Base-by-base conservation (phyloP, 2,329 filamentous ascomycete genomes). In the Talaromyces sp. region DNA sequence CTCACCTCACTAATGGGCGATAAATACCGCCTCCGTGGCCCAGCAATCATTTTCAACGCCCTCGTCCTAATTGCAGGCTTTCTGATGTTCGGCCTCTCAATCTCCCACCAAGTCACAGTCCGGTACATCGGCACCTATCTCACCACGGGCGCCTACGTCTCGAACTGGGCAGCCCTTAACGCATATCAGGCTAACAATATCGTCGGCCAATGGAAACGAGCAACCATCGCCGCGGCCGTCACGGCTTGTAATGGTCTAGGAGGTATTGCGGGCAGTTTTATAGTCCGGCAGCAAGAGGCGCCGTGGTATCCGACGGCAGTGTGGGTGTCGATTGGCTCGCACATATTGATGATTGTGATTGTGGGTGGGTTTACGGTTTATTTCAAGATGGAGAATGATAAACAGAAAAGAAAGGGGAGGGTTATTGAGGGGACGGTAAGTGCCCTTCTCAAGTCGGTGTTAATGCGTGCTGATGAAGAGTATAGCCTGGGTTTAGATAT, bases 151-250 rank as follows among this genome's bases (percentile, higher is more conserved):
- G 87, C 88, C 0, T 90, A 90, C 68, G 83, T 90, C 3, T 86
- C 84, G 3, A 90, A 90, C 68, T 90, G 88, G 87, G 87, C 88
- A 0, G 88, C 87, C 0, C 77, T 90, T 67, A 87, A 85, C 61
- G 83, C 86, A 0, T 89, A 87, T 68, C 84, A 87, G 71, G 83
- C 85, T 17, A 89, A 88, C 72, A 90, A 88, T 68, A 81, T 89
- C 49, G 80, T 83, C 0, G 85, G 86, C 0, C 87, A 89, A 70
- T 89, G 87, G 87, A 89, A 89, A 74, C 80, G 87, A 35, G 86
- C 83, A 2, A 87, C 87, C 56, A 85, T 85, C 0, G 85, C 87
- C 0, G 87, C 87, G 0, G 81, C 83, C 0, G 82, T 88, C 2
- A 85, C 86, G 11, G 86, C 85, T 9, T 83, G 81, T 70, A 89